Evolutionary conservation across 2,329 filamentous ascomycete species (phyloP).

Genomic region (Diaporthe ilicicola): DNA sequence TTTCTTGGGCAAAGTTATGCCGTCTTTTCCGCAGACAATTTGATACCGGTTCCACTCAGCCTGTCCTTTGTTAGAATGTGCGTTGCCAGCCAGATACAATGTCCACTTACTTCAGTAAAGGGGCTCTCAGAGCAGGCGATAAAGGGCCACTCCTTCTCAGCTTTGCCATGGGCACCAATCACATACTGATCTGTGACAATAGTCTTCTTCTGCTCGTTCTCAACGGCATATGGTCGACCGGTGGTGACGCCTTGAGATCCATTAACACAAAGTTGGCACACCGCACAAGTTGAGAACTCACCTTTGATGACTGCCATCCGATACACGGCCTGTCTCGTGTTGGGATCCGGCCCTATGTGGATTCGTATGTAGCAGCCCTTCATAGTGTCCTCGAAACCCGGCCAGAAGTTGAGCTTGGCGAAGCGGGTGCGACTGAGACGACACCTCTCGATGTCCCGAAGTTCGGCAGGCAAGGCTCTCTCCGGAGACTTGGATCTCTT

Average conservation of each 20-base stretch:
- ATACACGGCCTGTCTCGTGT: conserved; percentile 80
- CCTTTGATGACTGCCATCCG: conserved; percentile 90
- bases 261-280: conserved; percentile 37
- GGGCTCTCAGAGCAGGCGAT: conserved; percentile 85
- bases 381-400: conserved; percentile 84
- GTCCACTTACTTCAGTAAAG: conserved; percentile 76
- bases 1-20: conserved; percentile 77
- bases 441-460: conserved; percentile 85
- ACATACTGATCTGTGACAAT: conserved; percentile 90
- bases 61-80: conserved; percentile 48
- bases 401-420: conserved; percentile 91
- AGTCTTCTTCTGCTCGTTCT: conserved; percentile 74
- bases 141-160: conserved; percentile 87
- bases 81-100: neutral
- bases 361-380: conserved; percentile 87
- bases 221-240: conserved; percentile 85
- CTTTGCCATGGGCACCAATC: conserved; percentile 81
- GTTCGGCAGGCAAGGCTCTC: conserved; percentile 73
- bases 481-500: conserved; percentile 62
- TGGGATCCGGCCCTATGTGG: conserved; percentile 79
- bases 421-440: conserved; percentile 88
- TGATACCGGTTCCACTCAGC: conserved; percentile 85
- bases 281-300: conserved; percentile 47
- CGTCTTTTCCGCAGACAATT: conserved; percentile 76
- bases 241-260: conserved; percentile 71